Evolutionary conservation across 2,329 filamentous ascomycete genomes (phyloP).

Genomic region (Fusarium albidum): DNA sequence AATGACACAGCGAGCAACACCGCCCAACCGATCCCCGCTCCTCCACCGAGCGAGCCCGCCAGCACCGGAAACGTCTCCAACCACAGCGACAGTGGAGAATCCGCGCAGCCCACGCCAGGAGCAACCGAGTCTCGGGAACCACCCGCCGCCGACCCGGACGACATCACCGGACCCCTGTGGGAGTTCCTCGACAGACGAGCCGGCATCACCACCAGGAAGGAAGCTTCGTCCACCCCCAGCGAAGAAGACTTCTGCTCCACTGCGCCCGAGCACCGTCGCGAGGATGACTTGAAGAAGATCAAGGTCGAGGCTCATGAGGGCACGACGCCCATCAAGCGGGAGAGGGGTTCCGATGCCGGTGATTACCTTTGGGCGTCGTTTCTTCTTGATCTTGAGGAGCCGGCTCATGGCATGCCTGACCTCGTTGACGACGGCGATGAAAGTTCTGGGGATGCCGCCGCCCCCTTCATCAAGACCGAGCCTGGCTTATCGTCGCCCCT

Average conservation of each 20-base stretch:
- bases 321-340: constrained; percentile 4
- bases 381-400: not conserved
- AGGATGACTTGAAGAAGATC: not conserved
- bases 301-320: constrained; percentile 15
- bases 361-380: not conserved
- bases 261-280: constrained; percentile 1
- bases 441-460: no score
- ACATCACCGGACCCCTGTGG: constrained; percentile 1
- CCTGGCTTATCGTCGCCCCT: constrained; percentile 2
- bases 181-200: not conserved
- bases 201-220: not conserved
- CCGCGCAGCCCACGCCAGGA: not conserved
- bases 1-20: not conserved
- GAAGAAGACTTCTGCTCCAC: constrained; percentile 9
- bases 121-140: not conserved
- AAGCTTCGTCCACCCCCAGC: not conserved
- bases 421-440: not conserved
- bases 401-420: not conserved
- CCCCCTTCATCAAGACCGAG: not conserved
- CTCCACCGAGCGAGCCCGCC: not conserved
- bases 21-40: not conserved
- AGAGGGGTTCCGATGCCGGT: not conserved
- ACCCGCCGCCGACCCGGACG: not conserved
- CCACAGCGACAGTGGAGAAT: not conserved
- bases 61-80: not conserved